Base-by-base conservation (phyloP, 2,329 filamentous ascomycete species). In the Trichoderma simmonsii region DNA sequence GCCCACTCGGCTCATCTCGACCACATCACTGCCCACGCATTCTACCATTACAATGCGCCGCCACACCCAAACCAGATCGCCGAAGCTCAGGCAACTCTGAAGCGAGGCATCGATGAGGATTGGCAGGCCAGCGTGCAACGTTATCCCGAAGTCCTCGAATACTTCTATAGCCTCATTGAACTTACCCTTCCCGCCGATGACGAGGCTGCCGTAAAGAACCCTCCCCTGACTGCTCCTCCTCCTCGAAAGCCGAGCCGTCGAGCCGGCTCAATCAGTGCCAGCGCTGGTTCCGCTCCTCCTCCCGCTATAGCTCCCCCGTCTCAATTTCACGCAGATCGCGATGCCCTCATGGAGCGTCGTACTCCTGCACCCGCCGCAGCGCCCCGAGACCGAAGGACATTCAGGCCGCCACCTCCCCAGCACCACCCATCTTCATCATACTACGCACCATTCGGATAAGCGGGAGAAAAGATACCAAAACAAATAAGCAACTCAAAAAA, bases 91-190 rank as follows among this genome's bases (percentile, higher is more conserved):
- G 85, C 85, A 18, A 85, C 87, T 63, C 85, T 93, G 73, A 93
- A 93, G 81, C 87, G 89, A 64, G 92, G 91, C 73, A 92, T 94
- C 77, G 92, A 94, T 77, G 90, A 92, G 73, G 92, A 94, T 82
- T 95, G 92, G 92, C 88, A 91, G 77, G 86, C 88, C 34, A 91
- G 90, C 62, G 92, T 94, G 51, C 88, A 93, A 76, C 87, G 90
- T 70, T 95, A 95, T 76, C 93, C 92, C 5, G 91, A 94, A 78
- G 90, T 95, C n/a, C 84, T 95, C 70, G 91, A 94, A 80, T 94
- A 95, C 81, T 95, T 92, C 79, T 95, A 91, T 81, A 86, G 88
- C 72, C 83, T 94, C 48, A 90, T 94, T 43, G 88, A 90, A 70
- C 79, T 94, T 72, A 87, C 85, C 26, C 81, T 93, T 5, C 92